Base-by-base conservation (phyloP, 139 green algal genomes). In the Micractinium sp. region DNA sequence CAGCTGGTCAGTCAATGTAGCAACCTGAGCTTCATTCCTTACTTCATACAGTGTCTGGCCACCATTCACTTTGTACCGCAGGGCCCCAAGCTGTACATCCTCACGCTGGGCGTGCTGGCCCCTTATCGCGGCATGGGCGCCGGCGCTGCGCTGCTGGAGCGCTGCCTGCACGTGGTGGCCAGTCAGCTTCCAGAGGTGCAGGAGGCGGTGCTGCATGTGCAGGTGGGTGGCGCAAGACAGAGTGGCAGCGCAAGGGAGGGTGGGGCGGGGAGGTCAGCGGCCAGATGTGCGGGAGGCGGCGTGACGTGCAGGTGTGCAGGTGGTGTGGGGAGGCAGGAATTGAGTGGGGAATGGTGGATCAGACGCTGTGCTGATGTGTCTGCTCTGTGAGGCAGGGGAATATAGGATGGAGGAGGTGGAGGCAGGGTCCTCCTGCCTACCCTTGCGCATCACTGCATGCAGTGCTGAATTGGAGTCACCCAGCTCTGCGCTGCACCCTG, bases 101-200 rank as follows among this genome's bases (percentile, higher is more conserved):
- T 98, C 78, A 98, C 94, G 4, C 90, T 98, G 25, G 96, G 97
- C 2, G 95, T 99, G 41, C 88, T 98, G 78, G 97, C 97, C 27
- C 96, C 97, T 1, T 98, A 99, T 90, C 89, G 97, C 22, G 88
- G 91, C 60, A 87, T 95, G 75, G 92, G 94, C 85, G 93, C 98
- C 41, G 96, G 95, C 15, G 41, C 88, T 16, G 60, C 41, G 5
- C 77, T 93, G 60, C 78, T 93, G 14, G 19, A 81, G 41, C 82
- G 66, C 35, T 90, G 74, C 60, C 29, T 93, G 41, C 66, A n/a
- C 31, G 47, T 81, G 47, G 69, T 91, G 47, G n/a, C 47, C 18
- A 36, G 23, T 14, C 73, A 84, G n/a, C 76, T 93, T 60, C 90
- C 90, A 31, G 90, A 93, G 84, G 88, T 93, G 63, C 15, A 25